Conservation (phyloP, 345 rosid genomes). For the Lagerstroemia speciosa region DNA sequence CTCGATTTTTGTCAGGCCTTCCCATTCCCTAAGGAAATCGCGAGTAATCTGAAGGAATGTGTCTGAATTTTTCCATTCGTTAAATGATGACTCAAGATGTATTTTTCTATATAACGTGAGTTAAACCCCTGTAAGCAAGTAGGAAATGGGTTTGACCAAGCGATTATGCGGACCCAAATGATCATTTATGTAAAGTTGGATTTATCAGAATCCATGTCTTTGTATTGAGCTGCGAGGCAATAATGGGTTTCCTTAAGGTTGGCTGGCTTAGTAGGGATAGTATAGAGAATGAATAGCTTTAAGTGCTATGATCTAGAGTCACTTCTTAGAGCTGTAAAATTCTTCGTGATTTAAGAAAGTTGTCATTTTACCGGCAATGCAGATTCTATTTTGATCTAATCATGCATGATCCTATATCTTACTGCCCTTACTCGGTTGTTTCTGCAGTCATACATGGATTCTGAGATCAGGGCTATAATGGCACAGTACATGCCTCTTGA, state of each 20-base stretch:
- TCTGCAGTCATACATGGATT: slow-evolving; percentile 7
- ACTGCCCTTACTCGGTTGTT: neutral
- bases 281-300: neutral
- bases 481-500: slow-evolving; percentile 22
- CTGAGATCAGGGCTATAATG: slow-evolving; percentile 17
- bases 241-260: neutral
- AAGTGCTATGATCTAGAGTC: neutral
- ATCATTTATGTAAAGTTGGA: neutral
- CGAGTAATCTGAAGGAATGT: neutral
- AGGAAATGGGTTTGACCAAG: neutral
- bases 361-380: neutral
- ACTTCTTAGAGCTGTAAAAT: neutral
- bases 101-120: neutral
- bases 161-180: neutral
- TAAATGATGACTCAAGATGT: neutral
- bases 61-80: neutral
- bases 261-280: neutral
- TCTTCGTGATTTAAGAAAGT: neutral
- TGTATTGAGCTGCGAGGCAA: neutral
- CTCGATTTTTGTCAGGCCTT: neutral
- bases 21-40: neutral
- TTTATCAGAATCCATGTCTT: neutral
- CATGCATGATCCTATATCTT: neutral
- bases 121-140: neutral
- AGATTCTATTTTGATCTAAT: neutral